These are phyloP conservation scores for Acer yangbiense DNA, from an alignment of 345 rosid genomes.

Conservation along the genomic window DNA sequence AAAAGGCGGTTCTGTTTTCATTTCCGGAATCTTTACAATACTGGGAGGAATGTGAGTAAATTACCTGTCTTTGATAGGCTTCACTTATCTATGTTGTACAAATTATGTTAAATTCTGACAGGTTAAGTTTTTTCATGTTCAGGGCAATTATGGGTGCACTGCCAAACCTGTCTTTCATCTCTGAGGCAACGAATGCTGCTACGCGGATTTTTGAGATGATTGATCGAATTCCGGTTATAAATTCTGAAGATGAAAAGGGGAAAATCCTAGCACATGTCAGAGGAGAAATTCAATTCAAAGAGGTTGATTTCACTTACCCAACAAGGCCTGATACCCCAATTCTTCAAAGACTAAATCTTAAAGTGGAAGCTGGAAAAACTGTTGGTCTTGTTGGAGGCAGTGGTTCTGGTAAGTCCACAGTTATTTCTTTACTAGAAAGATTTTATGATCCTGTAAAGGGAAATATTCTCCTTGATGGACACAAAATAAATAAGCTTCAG, in stretches of 20 bases:
- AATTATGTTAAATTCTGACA: neutral
- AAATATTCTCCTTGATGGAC: conserved; percentile 45
- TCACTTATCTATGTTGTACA: neutral
- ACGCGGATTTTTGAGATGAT: conserved; percentile 43
- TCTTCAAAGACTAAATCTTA: conserved; percentile 45
- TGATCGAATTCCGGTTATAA: conserved; percentile 36
- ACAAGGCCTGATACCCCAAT: conserved; percentile 42
- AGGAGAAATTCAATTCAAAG: conserved; percentile 51
- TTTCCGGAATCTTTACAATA: conserved; percentile 42
- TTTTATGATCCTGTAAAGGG: conserved; percentile 53
- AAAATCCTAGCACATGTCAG: conserved; percentile 38
- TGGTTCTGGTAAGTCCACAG: conserved; percentile 62
- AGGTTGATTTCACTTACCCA: conserved; percentile 54
- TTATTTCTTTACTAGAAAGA: conserved; percentile 54
- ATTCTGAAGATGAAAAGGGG: conserved; percentile 39
- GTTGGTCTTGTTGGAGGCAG: conserved; percentile 62
- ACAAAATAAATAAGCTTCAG: conserved; percentile 40
- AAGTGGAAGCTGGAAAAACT: conserved; percentile 42
- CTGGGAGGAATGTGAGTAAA: conserved; percentile 54
- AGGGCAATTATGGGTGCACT: conserved; percentile 47
- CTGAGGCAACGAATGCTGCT: conserved; percentile 43
- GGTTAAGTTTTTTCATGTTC: neutral
- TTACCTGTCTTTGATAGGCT: neutral
- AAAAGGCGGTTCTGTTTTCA: conserved; percentile 48
- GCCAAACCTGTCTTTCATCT: conserved; percentile 46